A percentile compares a stretch with the other conserved stretches of the same genome.
Evolutionary conservation across 164 flowering plant genomes (phyloP).

Genomic region (Stephania japonica): DNA sequence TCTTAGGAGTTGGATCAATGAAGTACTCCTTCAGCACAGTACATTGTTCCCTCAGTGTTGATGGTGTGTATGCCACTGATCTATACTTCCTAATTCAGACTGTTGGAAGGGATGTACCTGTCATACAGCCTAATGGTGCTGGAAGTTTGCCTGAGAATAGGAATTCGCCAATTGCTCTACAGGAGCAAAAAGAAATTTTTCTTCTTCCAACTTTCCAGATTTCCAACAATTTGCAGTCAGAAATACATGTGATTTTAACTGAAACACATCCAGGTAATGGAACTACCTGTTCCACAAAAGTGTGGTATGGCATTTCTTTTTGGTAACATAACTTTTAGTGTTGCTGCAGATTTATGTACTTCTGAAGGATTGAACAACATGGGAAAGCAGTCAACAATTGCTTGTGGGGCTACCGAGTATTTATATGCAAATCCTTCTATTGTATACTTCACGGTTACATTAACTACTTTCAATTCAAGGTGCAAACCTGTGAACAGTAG

Average conservation of each 20-base stretch:
- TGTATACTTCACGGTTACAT: slow-evolving; percentile 58
- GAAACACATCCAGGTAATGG: slow-evolving; percentile 54
- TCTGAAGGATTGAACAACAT: slow-evolving; percentile 22
- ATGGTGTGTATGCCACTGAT: slow-evolving; percentile 24
- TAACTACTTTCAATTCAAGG: slow-evolving; percentile 44
- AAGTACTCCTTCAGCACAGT: slow-evolving; percentile 64
- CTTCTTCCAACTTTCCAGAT: slow-evolving; percentile 82
- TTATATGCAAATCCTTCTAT: slow-evolving; percentile 76
- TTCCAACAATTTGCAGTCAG: slow-evolving; percentile 57
- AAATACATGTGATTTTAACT: slow-evolving; percentile 58
- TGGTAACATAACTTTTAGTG: not conserved
- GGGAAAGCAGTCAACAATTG: slow-evolving; percentile 62
- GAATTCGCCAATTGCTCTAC: slow-evolving; percentile 50
- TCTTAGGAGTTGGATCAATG: slow-evolving; percentile 45
- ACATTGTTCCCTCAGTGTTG: slow-evolving; percentile 42
- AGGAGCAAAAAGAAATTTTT: slow-evolving; percentile 82
- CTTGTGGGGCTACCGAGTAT: slow-evolving; percentile 54
- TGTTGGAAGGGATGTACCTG: slow-evolving; percentile 64
- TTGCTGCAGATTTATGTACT: slow-evolving; percentile 41
- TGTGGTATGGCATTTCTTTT: not conserved
- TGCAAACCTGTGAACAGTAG: slow-evolving; percentile 80
- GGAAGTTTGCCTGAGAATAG: slow-evolving; percentile 29
- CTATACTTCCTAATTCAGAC: slow-evolving; percentile 78
- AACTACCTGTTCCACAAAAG: not conserved
- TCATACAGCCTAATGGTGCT: slow-evolving; percentile 41